Conservation (phyloP, 768 basidiomycete species). For the Nidularia sp. region DNA sequence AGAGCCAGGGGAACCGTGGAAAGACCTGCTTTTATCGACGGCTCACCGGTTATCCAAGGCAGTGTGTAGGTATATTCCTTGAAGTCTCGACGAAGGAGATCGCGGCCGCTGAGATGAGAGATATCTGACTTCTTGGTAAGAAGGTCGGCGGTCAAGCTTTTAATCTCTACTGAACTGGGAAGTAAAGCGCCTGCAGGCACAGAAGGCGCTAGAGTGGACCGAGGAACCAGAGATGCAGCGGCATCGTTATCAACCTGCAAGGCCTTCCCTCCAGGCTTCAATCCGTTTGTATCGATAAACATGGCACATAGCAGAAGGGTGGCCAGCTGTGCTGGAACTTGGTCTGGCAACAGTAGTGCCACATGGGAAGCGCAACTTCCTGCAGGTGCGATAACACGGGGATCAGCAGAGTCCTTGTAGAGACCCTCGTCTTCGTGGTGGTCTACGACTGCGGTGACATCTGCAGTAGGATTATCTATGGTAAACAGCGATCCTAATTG, state of each 20-base stretch:
- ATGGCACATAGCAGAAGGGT: constrained; percentile 78
- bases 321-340: constrained; percentile 61
- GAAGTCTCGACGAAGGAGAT: constrained; percentile 92
- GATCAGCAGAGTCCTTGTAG: constrained; percentile 56
- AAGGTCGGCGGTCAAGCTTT: constrained; percentile 45
- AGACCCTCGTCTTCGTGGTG: constrained; percentile 86
- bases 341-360: constrained; percentile 25
- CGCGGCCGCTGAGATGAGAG: constrained; percentile 60
- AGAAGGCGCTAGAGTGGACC: constrained; percentile 37
- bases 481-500: constrained; percentile 45
- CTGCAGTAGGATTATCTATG: constrained; percentile 28
- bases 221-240: constrained; percentile 58
- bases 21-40: constrained; percentile 63
- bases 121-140: constrained; percentile 62
- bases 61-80: constrained; percentile 73
- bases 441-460: constrained; percentile 81
- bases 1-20: constrained; percentile 78
- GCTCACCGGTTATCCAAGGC: constrained; percentile 27
- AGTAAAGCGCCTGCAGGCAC: constrained; percentile 20
- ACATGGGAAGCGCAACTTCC: constrained; percentile 80
- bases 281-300: constrained; percentile 81
- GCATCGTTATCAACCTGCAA: constrained; percentile 59
- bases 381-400: constrained; percentile 61
- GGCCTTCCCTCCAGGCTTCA: constrained; percentile 78
- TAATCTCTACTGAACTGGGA: constrained; percentile 37